These are phyloP conservation scores for Tillandsia leiboldiana DNA, from an alignment of 176 grass and related monocot species.

Conservation along the genomic window DNA sequence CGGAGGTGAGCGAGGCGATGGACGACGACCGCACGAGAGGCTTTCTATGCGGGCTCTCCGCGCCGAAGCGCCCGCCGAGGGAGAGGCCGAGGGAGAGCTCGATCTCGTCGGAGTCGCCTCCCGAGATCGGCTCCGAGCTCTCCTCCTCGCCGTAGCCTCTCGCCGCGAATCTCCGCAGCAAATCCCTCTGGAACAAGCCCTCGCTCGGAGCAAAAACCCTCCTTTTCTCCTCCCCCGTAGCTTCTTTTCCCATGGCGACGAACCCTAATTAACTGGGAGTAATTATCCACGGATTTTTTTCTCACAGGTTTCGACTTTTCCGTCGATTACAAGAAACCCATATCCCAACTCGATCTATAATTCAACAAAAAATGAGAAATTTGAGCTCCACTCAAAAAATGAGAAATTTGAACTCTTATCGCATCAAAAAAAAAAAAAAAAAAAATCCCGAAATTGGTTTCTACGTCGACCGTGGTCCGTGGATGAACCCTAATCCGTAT, in stretches of 20 bases:
- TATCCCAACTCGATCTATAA: not conserved
- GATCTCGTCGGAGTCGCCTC: constrained; percentile 36
- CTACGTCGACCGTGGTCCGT: not conserved
- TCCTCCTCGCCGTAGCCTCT: constrained; percentile 8
- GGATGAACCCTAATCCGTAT: no score
- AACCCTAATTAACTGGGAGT: not conserved
- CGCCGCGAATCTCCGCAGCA: constrained; percentile 39
- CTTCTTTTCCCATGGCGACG: not conserved
- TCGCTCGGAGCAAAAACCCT: not conserved
- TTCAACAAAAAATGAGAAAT: not conserved
- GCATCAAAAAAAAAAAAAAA: not conserved
- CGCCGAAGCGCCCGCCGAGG: constrained; percentile 62
- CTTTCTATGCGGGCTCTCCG: constrained; percentile 41
- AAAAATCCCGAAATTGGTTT: constrained; percentile 11
- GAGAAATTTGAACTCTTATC: no score
- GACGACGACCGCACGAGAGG: constrained; percentile 54
- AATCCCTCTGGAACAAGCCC: constrained; percentile 33
- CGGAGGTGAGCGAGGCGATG: constrained; percentile 41
- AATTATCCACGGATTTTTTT: not conserved
- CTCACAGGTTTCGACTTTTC: not conserved
- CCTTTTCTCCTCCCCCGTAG: not conserved
- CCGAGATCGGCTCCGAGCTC: not conserved
- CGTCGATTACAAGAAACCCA: not conserved
- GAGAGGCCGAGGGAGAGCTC: constrained; percentile 83
- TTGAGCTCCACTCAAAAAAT: not conserved